phyloP scores from a whole-genome alignment of 768 basidiomycete species.

The Crassisporium funariophilum region DNA sequence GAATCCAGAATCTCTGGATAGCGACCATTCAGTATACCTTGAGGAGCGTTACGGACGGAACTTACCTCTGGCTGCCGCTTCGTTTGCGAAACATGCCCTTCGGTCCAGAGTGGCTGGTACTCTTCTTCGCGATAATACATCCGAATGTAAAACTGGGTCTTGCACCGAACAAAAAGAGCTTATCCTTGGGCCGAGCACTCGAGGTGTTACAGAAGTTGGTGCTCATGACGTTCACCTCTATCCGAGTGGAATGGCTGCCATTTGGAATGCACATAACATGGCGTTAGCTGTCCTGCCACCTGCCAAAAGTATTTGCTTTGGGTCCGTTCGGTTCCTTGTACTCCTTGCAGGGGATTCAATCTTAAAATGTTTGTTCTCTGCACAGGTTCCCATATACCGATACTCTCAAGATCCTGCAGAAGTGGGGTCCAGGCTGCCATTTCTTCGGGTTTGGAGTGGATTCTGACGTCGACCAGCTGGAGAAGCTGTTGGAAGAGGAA shows the following conservation, averaged over 20 bases:
- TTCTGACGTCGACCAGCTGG: constrained; percentile 72
- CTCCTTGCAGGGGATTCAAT: background rate
- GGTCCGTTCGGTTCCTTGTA: constrained; percentile 51
- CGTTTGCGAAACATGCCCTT: constrained; percentile 83
- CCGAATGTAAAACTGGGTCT: constrained; percentile 34
- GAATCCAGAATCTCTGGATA: constrained; percentile 49
- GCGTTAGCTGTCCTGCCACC: constrained; percentile 50
- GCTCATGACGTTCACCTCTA: constrained; percentile 91
- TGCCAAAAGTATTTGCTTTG: constrained; percentile 91
- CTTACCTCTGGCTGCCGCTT: constrained; percentile 69
- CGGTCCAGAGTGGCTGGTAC: constrained; percentile 91
- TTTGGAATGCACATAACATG: constrained; percentile 88
- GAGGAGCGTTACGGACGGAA: constrained; percentile 97
- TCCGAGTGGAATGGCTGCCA: constrained; percentile 90
- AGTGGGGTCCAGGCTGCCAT: constrained; percentile 94
- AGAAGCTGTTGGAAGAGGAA: constrained; percentile 57
- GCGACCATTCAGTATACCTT: constrained; percentile 74
- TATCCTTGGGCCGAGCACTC: constrained; percentile 60
- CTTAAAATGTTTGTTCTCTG: background rate
- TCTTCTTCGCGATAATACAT: constrained; percentile 59
- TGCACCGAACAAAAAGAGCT: constrained; percentile 34
- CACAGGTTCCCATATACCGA: constrained; percentile 92
- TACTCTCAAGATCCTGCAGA: constrained; percentile 89
- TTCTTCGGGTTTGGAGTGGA: constrained; percentile 85
- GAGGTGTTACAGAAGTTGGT: constrained; percentile 68